Conservation (phyloP, 2,329 filamentous ascomycete species). For the Celoporthe dispersa region DNA sequence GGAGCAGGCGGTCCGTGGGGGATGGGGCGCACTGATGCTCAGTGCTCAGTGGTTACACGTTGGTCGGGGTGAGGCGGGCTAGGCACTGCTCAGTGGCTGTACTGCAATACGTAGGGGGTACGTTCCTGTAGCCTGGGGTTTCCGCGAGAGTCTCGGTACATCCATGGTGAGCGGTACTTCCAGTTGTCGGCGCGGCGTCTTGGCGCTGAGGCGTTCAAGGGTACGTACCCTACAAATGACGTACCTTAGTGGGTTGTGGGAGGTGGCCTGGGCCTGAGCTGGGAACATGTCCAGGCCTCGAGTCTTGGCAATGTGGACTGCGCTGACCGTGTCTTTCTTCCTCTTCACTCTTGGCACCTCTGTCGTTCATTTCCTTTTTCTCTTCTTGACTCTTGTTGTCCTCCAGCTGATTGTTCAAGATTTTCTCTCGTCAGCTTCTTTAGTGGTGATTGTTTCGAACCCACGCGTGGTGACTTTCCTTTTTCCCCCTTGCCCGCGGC, state of each 20-base stretch:
- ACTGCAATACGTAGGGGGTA: neutral
- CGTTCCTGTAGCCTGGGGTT: neutral
- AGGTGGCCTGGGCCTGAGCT: neutral
- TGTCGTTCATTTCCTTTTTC: neutral
- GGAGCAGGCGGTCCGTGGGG: neutral
- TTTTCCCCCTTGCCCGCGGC: neutral
- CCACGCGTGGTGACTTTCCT: neutral
- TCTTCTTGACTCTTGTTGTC: neutral
- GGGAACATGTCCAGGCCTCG: neutral
- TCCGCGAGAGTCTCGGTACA: neutral
- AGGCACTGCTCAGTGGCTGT: neutral
- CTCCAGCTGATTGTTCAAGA: neutral
- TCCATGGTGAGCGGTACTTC: neutral
- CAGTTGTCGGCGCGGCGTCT: neutral
- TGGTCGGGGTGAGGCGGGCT: neutral
- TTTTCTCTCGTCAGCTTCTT: neutral
- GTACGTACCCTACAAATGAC: constrained; percentile 2
- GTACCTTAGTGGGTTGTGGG: neutral
- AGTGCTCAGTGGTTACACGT: neutral
- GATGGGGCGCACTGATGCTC: neutral
- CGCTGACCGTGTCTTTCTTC: constrained; percentile 2
- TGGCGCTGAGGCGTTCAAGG: neutral
- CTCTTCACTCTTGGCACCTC: neutral
- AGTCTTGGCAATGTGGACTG: constrained; percentile 8
- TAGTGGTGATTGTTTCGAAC: neutral